Base-by-base conservation (phyloP, 2,329 filamentous ascomycete genomes). In the Diaporthe eres region DNA sequence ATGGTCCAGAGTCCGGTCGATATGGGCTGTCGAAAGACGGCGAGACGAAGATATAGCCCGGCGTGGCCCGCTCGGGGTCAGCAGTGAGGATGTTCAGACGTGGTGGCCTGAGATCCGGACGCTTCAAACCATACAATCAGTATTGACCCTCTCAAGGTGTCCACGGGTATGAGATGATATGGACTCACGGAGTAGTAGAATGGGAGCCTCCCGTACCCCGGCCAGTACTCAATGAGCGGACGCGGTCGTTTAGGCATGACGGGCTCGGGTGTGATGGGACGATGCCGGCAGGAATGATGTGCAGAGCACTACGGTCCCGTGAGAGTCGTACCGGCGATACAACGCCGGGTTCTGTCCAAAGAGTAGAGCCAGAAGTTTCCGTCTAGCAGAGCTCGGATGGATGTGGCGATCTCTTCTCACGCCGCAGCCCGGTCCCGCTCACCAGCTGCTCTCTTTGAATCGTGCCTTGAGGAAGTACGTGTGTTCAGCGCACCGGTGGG, bases 111-210 rank as follows among this genome's bases (percentile, higher is more conserved):
- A 75, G 67, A 31, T 75, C 74, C 22, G 74, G 74, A 7, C 74
- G 74, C 74, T 75, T 72, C 28, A 42, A 28, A 15, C 13, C 7
- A 15, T 19, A 31, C 12, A 28, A 13, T 65, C n/a, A 63, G 44
- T 67, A 22, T 3, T 1, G 7, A n/a, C 3, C 8, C 3, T n/a
- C 13, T 10, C 10, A 22, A 19, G 13, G 1, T 22, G 22, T 25
- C 22, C 2, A 2, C 17, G 1, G 17, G 5, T 8, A 10, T n/a
- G 17, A 49, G 17, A 44, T 4, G 2, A 4, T 13, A 25, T 63
- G 17, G 2, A 65, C 74, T 67, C 53, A 75, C 74, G 22, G 74
- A 75, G n/a, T 72, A 75, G 58, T 72, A 75, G 74, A 75, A 75
- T 6, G 58, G 74, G 13, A 75, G 60, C n/a, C 74, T 72, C 25